Percentiles rank a stretch among this genome's conserved stretches.
phyloP scores from a whole-genome alignment of 345 rosid genomes.

The Gossypium ekmanianum region DNA sequence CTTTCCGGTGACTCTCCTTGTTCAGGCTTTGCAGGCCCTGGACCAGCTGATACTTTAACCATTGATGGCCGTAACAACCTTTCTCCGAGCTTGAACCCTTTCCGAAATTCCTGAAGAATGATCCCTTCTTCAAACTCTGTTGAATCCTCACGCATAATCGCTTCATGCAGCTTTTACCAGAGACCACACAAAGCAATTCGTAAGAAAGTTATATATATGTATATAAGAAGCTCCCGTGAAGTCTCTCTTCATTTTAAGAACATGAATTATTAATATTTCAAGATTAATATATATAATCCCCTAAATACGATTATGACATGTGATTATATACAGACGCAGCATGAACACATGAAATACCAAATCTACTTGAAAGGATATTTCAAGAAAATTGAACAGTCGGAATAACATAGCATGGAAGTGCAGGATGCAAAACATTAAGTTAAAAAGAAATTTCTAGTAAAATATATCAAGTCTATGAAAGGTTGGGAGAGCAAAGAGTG shows the following conservation, averaged over 20 bases:
- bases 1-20: constrained; percentile 33
- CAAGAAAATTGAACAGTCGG: not conserved
- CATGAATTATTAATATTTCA: too few species aligned
- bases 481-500: constrained; percentile 21
- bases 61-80: constrained; percentile 88
- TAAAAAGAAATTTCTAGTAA: not conserved
- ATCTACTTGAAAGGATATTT: not conserved
- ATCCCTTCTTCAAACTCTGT: constrained; percentile 74
- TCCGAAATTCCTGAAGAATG: constrained; percentile 72
- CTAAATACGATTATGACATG: too few species aligned
- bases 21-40: constrained; percentile 70
- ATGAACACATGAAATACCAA: too few species aligned
- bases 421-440: not conserved
- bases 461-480: constrained; percentile 6
- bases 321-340: too few species aligned
- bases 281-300: too few species aligned
- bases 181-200: constrained; percentile 2
- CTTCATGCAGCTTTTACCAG: constrained; percentile 74
- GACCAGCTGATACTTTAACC: constrained; percentile 98
- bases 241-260: not conserved
- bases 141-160: constrained; percentile 90
- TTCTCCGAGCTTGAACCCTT: constrained; percentile 79
- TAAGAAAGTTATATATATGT: not conserved
- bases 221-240: not conserved
- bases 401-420: not conserved